Evolutionary conservation across 108 stramenopile species (phyloP).

Genomic region (Nitzschia palea): DNA sequence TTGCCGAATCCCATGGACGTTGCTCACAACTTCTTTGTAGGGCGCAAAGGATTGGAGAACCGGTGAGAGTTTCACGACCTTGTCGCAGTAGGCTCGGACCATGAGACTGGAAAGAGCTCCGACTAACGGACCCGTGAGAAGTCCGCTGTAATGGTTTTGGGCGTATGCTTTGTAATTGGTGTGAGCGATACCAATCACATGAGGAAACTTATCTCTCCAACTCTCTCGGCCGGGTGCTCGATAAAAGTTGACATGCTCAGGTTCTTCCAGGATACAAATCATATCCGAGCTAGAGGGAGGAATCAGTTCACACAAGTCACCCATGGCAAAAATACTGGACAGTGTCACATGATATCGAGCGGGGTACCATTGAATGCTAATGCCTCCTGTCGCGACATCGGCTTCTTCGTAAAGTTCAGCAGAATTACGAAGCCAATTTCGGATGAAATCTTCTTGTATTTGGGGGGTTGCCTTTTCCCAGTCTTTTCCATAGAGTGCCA

Average conservation of each 20-base stretch:
- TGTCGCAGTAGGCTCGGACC: slow-evolving; percentile 77
- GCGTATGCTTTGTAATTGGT: slow-evolving; percentile 81
- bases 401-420: slow-evolving; percentile 63
- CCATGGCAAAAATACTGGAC: slow-evolving; percentile 73
- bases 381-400: slow-evolving; percentile 22
- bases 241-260: slow-evolving; percentile 88
- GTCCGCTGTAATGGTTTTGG: slow-evolving; percentile 21
- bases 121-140: slow-evolving; percentile 18
- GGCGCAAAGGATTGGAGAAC: slow-evolving; percentile 63
- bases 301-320: slow-evolving; percentile 52
- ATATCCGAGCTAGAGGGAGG: neutral
- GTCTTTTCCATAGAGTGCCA: slow-evolving; percentile 46
- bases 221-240: slow-evolving; percentile 54
- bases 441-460: slow-evolving; percentile 71
- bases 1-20: slow-evolving; percentile 84
- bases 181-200: slow-evolving; percentile 86
- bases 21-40: slow-evolving; percentile 65
- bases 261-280: slow-evolving; percentile 84
- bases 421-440: slow-evolving; percentile 62
- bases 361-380: slow-evolving; percentile 55
- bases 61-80: slow-evolving; percentile 65
- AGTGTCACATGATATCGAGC: slow-evolving; percentile 51
- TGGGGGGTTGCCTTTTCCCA: slow-evolving; percentile 23
- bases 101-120: slow-evolving; percentile 29
- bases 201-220: slow-evolving; percentile 81